Conservation (phyloP, 495 filamentous ascomycete genomes). For the Zalerion maritima region DNA sequence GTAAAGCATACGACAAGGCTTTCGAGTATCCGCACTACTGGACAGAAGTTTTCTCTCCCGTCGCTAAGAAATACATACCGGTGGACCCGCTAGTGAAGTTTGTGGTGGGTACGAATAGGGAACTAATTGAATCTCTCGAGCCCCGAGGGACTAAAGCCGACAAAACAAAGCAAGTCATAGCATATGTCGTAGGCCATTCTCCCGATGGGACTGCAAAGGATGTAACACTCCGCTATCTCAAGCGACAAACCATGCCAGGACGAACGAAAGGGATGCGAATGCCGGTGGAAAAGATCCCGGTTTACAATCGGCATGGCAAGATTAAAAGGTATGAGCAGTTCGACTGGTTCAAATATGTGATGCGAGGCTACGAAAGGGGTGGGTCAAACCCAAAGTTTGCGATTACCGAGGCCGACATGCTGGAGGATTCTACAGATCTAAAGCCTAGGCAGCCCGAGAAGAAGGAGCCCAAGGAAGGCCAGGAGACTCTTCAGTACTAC, state of each 20-base stretch:
- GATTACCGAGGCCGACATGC: conserved; percentile 53
- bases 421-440: conserved; percentile 65
- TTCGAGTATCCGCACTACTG: conserved; percentile 81
- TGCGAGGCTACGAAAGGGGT: conserved; percentile 57
- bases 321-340: conserved; percentile 52
- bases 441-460: conserved; percentile 54
- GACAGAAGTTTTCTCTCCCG: conserved; percentile 74
- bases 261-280: conserved; percentile 81
- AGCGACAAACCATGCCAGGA: conserved; percentile 68
- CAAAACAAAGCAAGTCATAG: conserved; percentile 75
- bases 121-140: conserved; percentile 64
- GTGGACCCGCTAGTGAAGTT: conserved; percentile 62
- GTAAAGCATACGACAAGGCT: conserved; percentile 45
- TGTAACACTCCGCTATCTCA: conserved; percentile 85
- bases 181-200: conserved; percentile 81
- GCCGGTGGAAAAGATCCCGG: conserved; percentile 57
- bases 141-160: conserved; percentile 69
- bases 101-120: conserved; percentile 49
- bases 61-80: conserved; percentile 59
- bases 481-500: conserved; percentile 72
- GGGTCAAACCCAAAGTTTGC: conserved; percentile 31
- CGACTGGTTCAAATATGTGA: conserved; percentile 76
- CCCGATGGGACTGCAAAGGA: conserved; percentile 84
- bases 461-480: conserved; percentile 55
- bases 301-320: conserved; percentile 59